Evolutionary conservation across 139 green algal genomes (phyloP).

Genomic region (Asterochloris sp.): DNA sequence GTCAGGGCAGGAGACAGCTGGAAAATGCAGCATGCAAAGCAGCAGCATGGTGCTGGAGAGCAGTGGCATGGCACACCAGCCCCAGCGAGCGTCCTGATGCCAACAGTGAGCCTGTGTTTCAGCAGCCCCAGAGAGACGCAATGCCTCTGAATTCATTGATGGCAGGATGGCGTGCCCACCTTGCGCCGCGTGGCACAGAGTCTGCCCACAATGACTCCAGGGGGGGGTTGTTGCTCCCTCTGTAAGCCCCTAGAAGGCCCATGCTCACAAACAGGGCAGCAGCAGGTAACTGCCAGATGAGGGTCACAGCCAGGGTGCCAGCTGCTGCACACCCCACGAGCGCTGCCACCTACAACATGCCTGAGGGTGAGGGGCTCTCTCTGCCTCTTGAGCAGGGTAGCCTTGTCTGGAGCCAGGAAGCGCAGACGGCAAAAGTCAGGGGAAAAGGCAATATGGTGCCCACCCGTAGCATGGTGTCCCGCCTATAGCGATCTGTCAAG

Average conservation of each 20-base stretch:
- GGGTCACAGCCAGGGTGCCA: conserved; percentile 6
- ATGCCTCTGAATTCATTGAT: too few relatives aligned
- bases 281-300: conserved; percentile 3
- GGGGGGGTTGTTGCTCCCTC: conserved; percentile 24
- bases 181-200: conserved; percentile 23
- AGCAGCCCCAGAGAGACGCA: not conserved
- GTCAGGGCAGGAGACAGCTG: not conserved
- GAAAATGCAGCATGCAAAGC: not conserved
- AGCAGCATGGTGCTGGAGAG: not conserved
- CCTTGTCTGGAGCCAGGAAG: too few relatives aligned
- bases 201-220: conserved; percentile 36
- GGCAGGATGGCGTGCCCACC: not conserved
- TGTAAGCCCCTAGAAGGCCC: conserved; percentile 20
- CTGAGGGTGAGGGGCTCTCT: too few relatives aligned
- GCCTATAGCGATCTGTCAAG: conserved; percentile 27
- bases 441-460: too few relatives aligned
- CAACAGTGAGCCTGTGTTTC: not conserved
- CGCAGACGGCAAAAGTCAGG: too few relatives aligned
- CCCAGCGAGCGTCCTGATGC: not conserved
- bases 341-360: conserved; percentile 14
- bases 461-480: conserved; percentile 28
- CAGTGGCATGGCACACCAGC: too few relatives aligned
- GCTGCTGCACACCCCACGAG: conserved; percentile 23
- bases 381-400: too few relatives aligned
- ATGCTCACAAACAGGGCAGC: conserved; percentile 7